phyloP scores from a whole-genome alignment of 257 asterid genomes.

The Fraxinus anomala region DNA sequence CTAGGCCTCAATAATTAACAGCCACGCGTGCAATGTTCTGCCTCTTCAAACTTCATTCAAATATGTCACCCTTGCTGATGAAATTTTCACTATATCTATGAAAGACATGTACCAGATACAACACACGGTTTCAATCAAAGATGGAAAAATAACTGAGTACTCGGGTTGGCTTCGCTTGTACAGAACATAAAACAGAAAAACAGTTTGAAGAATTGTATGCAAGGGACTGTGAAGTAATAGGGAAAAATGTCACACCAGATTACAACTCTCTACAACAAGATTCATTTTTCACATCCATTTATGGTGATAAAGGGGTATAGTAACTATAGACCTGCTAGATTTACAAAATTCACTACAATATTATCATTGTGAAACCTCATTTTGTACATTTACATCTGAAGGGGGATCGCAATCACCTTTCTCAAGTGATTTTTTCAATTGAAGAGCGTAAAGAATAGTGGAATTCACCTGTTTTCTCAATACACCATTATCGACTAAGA shows the following conservation, averaged over 20 bases:
- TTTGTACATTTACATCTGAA: slow-evolving; percentile 48
- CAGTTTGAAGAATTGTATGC: background rate
- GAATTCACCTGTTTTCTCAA: slow-evolving; percentile 78
- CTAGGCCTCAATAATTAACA: no score
- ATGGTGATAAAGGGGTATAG: background rate
- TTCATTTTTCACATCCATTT: background rate
- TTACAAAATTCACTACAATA: slow-evolving; percentile 46
- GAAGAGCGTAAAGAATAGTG: slow-evolving; percentile 44
- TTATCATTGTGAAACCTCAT: slow-evolving; percentile 38
- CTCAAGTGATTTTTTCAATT: slow-evolving; percentile 41
- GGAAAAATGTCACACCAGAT: background rate
- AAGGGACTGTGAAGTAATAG: background rate
- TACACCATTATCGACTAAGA: slow-evolving; percentile 61
- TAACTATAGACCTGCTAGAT: slow-evolving; percentile 28
- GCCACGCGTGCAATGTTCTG: no score
- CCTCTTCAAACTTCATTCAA: no score
- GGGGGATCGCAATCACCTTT: slow-evolving; percentile 39
- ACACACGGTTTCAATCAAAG: background rate
- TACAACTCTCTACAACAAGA: slow-evolving; percentile 1
- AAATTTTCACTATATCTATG: background rate
- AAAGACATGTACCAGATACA: background rate
- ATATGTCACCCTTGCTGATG: no score
- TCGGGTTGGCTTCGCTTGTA: background rate
- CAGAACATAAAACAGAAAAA: background rate
- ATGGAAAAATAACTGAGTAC: background rate